Conservation (phyloP, 169 alveolate species). For the Plasmodium ovale region DNA sequence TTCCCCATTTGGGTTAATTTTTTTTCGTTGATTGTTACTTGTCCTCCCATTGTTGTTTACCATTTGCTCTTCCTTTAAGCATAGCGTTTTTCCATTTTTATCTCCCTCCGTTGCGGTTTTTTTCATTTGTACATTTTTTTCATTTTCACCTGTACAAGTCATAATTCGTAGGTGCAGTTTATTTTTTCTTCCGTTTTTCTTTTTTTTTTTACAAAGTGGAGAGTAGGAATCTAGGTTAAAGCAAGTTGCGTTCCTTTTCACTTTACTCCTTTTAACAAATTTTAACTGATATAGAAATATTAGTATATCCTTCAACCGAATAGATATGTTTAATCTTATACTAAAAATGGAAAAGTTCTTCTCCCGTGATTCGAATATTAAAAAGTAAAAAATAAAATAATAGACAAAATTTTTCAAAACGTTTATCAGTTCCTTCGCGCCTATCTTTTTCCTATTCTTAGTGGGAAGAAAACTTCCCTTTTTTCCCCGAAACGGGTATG, state of each 20-base stretch:
- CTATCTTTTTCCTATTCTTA: not conserved
- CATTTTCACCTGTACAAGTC: conserved; percentile 13
- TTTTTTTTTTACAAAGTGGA: not conserved
- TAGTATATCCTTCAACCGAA: conserved; percentile 36
- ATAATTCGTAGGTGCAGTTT: conserved; percentile 5
- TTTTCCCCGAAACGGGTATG: not conserved
- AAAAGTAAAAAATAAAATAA: conserved; percentile 60
- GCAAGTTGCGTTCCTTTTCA: not conserved
- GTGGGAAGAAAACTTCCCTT: not conserved
- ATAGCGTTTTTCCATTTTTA: not conserved
- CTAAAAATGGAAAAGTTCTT: conserved; percentile 29
- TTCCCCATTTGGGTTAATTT: not conserved
- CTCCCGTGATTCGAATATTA: conserved; percentile 39
- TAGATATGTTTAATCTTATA: conserved; percentile 43
- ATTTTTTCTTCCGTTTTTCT: not conserved
- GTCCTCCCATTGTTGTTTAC: not conserved
- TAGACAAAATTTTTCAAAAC: conserved; percentile 39
- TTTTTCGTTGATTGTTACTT: conserved; percentile 3
- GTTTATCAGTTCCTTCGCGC: conserved; percentile 5
- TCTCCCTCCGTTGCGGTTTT: not conserved
- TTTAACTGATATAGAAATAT: conserved; percentile 15
- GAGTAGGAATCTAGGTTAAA: conserved; percentile 16
- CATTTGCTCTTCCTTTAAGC: not conserved
- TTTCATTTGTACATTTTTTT: conserved; percentile 6
- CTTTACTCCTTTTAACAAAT: conserved; percentile 11